Base-by-base conservation (phyloP, 176 grass and related monocot species). In the Lolium perenne region DNA sequence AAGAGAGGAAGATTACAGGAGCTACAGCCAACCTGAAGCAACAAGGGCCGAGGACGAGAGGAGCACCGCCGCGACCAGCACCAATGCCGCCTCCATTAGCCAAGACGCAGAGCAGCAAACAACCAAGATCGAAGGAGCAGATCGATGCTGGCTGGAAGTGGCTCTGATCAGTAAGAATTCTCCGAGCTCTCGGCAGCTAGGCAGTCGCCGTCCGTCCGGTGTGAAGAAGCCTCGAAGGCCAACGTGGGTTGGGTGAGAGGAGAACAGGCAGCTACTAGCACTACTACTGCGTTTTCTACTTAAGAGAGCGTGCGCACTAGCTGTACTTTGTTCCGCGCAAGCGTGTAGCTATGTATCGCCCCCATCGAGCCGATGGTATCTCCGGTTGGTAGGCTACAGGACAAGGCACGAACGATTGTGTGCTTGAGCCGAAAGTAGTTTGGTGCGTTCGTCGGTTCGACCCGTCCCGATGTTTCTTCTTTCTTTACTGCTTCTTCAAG, bases 31-130 rank as follows among this genome's bases (percentile, higher is more conserved):
- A 92, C 93, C 93, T 79, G 90, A 86, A 47, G 59, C 85, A 12
- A 71, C 87, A 53, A 88, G 69, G 2, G 79, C 48, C 8, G 87
- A 25, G 5, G 86, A 87, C 16, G 78, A 11, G 38, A 90, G 56
- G 22, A 95, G 80, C 57, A 82, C 66, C 70, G 79, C 50, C 43
- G 74, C 78, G 73, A 86, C 74, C 2, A 89, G 70, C 46, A 70
- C n/a, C 77, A 40, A 6, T 14, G 89, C 43, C 65, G 46, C 77
- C 58, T 84, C 85, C 89, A 86, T 89, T 17, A 46, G 47, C 9
- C 17, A 17, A 70, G 67, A 70, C 38, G 38, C 38, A 11, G 67
- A 70, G 38, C 38, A 43, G 38, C 38, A 43, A 43, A 70, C 68
- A 45, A 2, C 9, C 48, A 26, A 32, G 46, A 68, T 47, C 38